These are phyloP conservation scores for Pogostemon cablin DNA, from an alignment of 257 asterid species.

Conservation along the genomic window DNA sequence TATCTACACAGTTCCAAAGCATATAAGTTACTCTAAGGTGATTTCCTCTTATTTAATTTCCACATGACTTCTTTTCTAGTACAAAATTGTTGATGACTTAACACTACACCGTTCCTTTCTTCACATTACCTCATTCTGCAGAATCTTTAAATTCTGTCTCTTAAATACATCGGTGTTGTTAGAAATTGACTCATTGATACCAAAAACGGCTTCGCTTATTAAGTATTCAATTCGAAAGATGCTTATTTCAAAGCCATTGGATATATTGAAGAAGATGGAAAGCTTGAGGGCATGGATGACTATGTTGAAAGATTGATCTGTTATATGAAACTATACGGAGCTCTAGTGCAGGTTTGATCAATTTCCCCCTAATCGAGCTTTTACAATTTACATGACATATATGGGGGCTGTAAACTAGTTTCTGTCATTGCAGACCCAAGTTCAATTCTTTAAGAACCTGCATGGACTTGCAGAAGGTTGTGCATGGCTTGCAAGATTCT, in stretches of 20 bases:
- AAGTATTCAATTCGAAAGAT: slow-evolving; percentile 51
- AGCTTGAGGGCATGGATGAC: slow-evolving; percentile 58
- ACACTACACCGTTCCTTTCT: not conserved
- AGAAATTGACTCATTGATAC: slow-evolving; percentile 17
- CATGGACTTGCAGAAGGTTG: slow-evolving; percentile 85
- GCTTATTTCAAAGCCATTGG: slow-evolving; percentile 78
- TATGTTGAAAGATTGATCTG: slow-evolving; percentile 55
- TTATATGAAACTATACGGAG: slow-evolving; percentile 85
- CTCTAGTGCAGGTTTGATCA: slow-evolving; percentile 81
- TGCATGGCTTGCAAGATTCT: slow-evolving; percentile 92
- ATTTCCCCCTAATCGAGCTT: not conserved
- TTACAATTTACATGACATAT: not conserved
- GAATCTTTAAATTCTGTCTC: not conserved
- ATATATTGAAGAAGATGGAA: slow-evolving; percentile 62
- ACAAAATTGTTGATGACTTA: slow-evolving; percentile 16
- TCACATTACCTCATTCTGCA: slow-evolving; percentile 9
- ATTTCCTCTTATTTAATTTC: slow-evolving; percentile 22
- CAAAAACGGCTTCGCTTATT: slow-evolving; percentile 12
- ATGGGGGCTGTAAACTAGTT: not conserved
- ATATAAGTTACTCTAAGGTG: slow-evolving; percentile 71
- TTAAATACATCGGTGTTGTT: not conserved
- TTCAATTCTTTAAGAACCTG: slow-evolving; percentile 52
- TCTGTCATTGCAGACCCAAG: slow-evolving; percentile 59
- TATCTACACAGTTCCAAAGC: slow-evolving; percentile 89
- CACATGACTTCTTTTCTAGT: not conserved